Evolutionary conservation across 2,329 filamentous ascomycete genomes (phyloP).

Genomic region (Neonectria coccinea): DNA sequence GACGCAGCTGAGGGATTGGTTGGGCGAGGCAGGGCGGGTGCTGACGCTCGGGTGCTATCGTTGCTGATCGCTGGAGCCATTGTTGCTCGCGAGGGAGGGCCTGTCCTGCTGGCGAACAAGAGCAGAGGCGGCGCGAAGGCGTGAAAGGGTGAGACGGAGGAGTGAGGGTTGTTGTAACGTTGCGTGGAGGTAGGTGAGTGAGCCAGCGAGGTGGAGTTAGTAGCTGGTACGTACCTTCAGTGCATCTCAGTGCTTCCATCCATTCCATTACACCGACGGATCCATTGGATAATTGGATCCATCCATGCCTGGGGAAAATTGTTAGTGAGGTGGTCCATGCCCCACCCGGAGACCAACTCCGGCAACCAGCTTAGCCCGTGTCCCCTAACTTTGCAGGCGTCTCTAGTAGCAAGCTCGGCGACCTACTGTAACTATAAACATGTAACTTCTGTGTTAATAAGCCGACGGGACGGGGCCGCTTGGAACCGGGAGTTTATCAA

Average conservation of each 20-base stretch:
- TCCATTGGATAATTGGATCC: neutral
- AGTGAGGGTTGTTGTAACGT: conserved; percentile 28
- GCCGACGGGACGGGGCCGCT: too few relatives aligned
- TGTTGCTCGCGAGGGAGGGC: conserved; percentile 23
- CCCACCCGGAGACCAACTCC: neutral
- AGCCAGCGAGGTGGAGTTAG: conserved; percentile 4
- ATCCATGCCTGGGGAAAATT: neutral
- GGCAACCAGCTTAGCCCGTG: too few relatives aligned
- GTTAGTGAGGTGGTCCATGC: neutral
- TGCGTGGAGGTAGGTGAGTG: conserved; percentile 25
- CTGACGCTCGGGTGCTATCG: conserved; percentile 15
- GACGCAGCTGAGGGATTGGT: conserved; percentile 6
- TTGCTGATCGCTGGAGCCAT: conserved; percentile 21
- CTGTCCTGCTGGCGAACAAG: neutral
- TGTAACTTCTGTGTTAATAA: too few relatives aligned
- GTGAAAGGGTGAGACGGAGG: conserved; percentile 19
- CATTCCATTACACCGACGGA: neutral
- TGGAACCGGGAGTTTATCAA: neutral
- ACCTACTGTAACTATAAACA: neutral
- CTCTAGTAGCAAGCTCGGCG: neutral
- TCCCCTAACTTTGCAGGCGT: too few relatives aligned
- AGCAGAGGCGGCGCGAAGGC: neutral
- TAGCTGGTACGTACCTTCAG: conserved; percentile 8
- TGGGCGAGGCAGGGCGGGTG: conserved; percentile 29
- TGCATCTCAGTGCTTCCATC: neutral